Evolutionary conservation across 2,329 filamentous ascomycete genomes (phyloP), one percentile per base, ranked within the genome.

Genomic region (Pyrenophora graminea): DNA sequence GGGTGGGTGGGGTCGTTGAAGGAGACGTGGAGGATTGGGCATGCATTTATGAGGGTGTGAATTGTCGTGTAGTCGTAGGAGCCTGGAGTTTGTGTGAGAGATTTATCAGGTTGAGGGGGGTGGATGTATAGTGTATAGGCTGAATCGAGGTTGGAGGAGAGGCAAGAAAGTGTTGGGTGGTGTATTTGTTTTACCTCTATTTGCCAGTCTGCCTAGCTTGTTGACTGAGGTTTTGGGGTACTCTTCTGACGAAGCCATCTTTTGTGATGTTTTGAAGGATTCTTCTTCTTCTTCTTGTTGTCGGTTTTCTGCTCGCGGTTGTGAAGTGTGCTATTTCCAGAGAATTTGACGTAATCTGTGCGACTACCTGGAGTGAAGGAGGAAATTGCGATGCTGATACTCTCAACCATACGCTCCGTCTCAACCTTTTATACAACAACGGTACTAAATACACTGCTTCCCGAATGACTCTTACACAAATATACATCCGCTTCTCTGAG

Each of bases 41-140:
- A 53, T 9, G 49, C 52, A 55, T 74, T 65, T 40, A 74, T 46
- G 15, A 73, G 63, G 3, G 44, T 53, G 49, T 74, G 71, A 36
- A 74, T 63, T 8, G 70, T 73, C 7, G 50, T 47, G 50, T 62
- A 72, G 54, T 74, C 71, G 49, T 74, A 74, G 30, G 46, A 45
- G 6, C 62, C 71, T 72, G 39, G 12, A 8, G 3, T 4, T 17
- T 23, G 4, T 23, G 4, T 2, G 7, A 25, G 38, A 19, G 25
- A 15, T 2, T 21, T 13, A 8, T 33, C 34, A 1, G 15, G 13
- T 40, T 18, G 12, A 7, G 15, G 15, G 15, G 15, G 15, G 15
- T 15, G 15, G 15, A 15, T 15, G 15, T 15, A 15, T 15, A 15
- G 15, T 15, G 15, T 15, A 15, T 15, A 15, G 15, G 15, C 15